These are phyloP conservation scores for Thymus mandschuricus DNA, from an alignment of 257 asterid genomes.

Conservation along the genomic window DNA sequence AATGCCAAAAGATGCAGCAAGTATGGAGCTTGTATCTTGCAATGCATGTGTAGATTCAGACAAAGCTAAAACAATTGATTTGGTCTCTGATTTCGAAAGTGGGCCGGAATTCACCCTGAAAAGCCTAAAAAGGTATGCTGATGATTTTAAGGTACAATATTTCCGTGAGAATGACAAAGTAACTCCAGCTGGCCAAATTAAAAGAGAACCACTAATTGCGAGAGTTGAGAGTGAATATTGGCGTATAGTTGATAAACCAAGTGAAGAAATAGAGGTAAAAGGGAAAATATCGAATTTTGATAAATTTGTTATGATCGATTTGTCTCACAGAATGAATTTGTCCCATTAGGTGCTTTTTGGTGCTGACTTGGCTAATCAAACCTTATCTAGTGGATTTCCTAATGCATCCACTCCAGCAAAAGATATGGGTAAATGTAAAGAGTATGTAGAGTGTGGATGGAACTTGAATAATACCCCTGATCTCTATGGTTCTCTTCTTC, in stretches of 20 bases:
- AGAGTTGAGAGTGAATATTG: slow-evolving; percentile 85
- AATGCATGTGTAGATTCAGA: slow-evolving; percentile 33
- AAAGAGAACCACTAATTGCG: slow-evolving; percentile 44
- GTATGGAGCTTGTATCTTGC: slow-evolving; percentile 30
- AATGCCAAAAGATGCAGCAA: slow-evolving; percentile 36
- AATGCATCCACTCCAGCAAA: slow-evolving; percentile 31
- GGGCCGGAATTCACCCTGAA: slow-evolving; percentile 62
- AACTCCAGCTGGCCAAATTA: slow-evolving; percentile 18
- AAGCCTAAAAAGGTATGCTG: slow-evolving; percentile 64
- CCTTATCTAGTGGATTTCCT: slow-evolving; percentile 54
- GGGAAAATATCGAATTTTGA: slow-evolving; percentile 24
- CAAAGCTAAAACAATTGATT: slow-evolving; percentile 31
- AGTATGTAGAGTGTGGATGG: slow-evolving; percentile 68
- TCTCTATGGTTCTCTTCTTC: slow-evolving; percentile 66
- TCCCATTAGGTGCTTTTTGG: slow-evolving; percentile 66
- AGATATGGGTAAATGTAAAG: slow-evolving; percentile 32
- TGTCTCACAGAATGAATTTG: slow-evolving; percentile 36
- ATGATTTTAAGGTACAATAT: slow-evolving; percentile 71
- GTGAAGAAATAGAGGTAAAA: slow-evolving; percentile 76
- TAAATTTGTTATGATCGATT: slow-evolving; percentile 16
- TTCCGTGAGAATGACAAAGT: slow-evolving; percentile 40
- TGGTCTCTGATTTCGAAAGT: slow-evolving; percentile 39
- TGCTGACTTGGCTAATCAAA: slow-evolving; percentile 39
- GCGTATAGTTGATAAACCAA: slow-evolving; percentile 72
- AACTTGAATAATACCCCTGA: slow-evolving; percentile 67